These are phyloP conservation scores for Chenopodium berlandieri DNA, from an alignment of 148 eudicot genomes.

Conservation along the genomic window DNA sequence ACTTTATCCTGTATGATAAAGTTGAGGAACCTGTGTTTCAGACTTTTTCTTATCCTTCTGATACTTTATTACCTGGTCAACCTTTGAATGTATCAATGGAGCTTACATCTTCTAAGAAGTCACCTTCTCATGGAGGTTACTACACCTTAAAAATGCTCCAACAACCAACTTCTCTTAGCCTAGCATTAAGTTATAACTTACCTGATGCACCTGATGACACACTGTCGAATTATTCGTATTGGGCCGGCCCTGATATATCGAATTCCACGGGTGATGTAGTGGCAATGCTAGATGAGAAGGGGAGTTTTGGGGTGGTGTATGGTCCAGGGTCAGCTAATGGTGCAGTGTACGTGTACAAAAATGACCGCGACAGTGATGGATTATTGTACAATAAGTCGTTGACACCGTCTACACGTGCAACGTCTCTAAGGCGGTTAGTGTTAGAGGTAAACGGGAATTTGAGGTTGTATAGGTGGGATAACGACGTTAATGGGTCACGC, in stretches of 20 bases:
- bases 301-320: conserved; percentile 80
- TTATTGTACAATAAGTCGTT: conserved; percentile 39
- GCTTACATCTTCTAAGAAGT: conserved; percentile 41
- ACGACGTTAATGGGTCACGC: conserved; percentile 65
- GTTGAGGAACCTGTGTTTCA: conserved; percentile 47
- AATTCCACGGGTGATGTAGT: conserved; percentile 78
- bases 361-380: conserved; percentile 54
- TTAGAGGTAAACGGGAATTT: conserved; percentile 74
- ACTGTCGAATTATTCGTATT: conserved; percentile 60
- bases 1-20: conserved; percentile 53
- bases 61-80: conserved; percentile 85
- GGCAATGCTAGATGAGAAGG: conserved; percentile 63
- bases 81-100: conserved; percentile 52
- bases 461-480: conserved; percentile 70
- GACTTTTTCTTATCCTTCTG: conserved; percentile 74
- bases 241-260: conserved; percentile 81
- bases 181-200: conserved; percentile 65
- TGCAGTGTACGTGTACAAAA: conserved; percentile 83
- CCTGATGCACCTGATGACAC: conserved; percentile 51
- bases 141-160: conserved; percentile 79
- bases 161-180: conserved; percentile 71
- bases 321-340: conserved; percentile 63
- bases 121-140: conserved; percentile 51
- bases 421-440: conserved; percentile 45
- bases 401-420: conserved; percentile 21